Evolutionary conservation across 345 rosid species (phyloP), one percentile per base, ranked within the genome.

Genomic region (Triadica sebifera): DNA sequence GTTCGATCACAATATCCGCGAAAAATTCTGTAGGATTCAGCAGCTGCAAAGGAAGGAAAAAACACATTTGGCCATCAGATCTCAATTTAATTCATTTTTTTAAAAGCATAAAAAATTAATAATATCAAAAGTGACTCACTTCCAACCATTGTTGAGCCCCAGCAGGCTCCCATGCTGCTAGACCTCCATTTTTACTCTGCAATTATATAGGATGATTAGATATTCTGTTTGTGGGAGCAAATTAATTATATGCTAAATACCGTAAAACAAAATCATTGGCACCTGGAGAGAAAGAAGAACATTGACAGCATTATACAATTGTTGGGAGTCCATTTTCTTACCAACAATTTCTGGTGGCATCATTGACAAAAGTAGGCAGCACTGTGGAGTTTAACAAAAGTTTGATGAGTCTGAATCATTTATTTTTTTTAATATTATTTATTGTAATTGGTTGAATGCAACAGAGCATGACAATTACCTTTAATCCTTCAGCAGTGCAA

Each of bases 331-430:
- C 84, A 90, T 77, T 75, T 79, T 83, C 39, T 79, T 75, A 17
- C 97, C 97, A 67, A 90, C 90, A 65, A 86, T 81, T 38, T 87
- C 88, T 6, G 90, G 81, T 61, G 97, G 89, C 92, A 92, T 83
- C 87, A 81, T 81, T 11, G 97, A 87, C 55, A 92, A 82, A 46
- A 87, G 75, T 0, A 92, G 81, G 75, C 91, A 85, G 65, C 96
- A 89, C 91, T 89, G 83, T 43, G 80, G 67, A 17, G 25, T 34
- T 4, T 2, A 39, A 50, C 12, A 16, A 70, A 29, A 38, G 22
- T 17, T 24, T 59, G 75, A 29, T 47, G 43, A 45, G 46, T 64
- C 0, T 64, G 15, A 1, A 64, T 39, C 1, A 13, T 5, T 15
- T 16, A 4, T 15, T 1, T 29, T 12, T 29, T 13, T 60, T 9